Base-by-base conservation (phyloP, 352 stramenopile genomes). In the Phytophthora hibernalis region DNA sequence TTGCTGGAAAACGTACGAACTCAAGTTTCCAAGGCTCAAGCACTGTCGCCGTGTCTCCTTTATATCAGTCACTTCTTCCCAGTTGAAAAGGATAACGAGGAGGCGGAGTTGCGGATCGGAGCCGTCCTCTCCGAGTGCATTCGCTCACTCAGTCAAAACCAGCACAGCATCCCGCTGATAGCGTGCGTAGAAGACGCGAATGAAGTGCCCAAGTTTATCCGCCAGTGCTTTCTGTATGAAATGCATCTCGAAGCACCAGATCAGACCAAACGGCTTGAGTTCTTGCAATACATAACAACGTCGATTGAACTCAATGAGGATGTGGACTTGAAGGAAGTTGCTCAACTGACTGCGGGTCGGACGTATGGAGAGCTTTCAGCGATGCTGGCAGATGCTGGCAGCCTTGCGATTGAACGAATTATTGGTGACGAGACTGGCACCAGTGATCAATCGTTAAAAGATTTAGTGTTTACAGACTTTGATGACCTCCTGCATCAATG, bases 51-150 rank as follows among this genome's bases (percentile, higher is more conserved):
- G 1, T 94, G 88, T 51, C 54, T 96, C 15, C 69, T 95, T n/a
- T 95, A 93, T 60, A 85, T 95, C 38, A 89, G 84, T 43, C 85
- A 78, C 49, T 79, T 94, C 56, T 96, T 94, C 53, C 69, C 80
- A 6, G 70, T 92, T 21, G 83, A 93, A 31, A 91, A 93, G 44
- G 75, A 91, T 37, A 87, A 94, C 49, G 84, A 96, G 55, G 85
- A 95, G 49, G 72, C 83, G 0, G 79, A 91, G 49, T 48, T 93
- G 31, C 82, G 80, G 10, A 77, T 94, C 28, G 76, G 84, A 2
- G 78, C 80, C 3, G 80, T 85, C 13, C 61, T 96, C 12, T 78
- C 79, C 6, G 83, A 92, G 59, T 92, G 84, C 35, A 80, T 94
- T 44, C 77, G 74, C 12, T 79, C 58, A 26, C 68, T 92, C n/a